phyloP scores from a whole-genome alignment of 192 early-diverging fungal species.

The Coemansia sp. region DNA sequence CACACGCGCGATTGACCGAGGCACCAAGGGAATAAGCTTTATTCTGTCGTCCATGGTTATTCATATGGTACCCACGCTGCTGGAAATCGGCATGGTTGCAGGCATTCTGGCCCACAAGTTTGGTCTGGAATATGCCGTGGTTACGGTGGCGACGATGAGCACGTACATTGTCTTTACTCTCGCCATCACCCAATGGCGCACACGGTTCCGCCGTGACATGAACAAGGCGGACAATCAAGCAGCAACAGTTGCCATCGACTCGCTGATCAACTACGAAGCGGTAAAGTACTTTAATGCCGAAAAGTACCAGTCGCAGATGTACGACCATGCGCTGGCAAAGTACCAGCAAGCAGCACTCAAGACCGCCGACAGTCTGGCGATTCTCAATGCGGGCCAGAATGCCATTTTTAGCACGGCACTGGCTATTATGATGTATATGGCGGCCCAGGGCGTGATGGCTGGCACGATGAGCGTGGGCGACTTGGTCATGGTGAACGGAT shows the following conservation, averaged over 20 bases:
- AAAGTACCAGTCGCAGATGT: slow-evolving; percentile 82
- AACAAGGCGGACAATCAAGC: slow-evolving; percentile 96
- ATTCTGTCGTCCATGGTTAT: slow-evolving; percentile 93
- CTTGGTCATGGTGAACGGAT: slow-evolving; percentile 97
- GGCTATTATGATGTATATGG: slow-evolving; percentile 95
- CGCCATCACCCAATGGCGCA: slow-evolving; percentile 85
- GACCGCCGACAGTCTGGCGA: slow-evolving; percentile 81
- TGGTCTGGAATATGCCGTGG: slow-evolving; percentile 60
- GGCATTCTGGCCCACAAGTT: slow-evolving; percentile 72
- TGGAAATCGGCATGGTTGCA: slow-evolving; percentile 96
- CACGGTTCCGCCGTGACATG: slow-evolving; percentile 82
- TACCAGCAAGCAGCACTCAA: slow-evolving; percentile 95
- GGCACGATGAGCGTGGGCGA: slow-evolving; percentile 92
- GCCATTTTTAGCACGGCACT: slow-evolving; percentile 91
- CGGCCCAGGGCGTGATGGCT: slow-evolving; percentile 77
- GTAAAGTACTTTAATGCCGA: slow-evolving; percentile 98
- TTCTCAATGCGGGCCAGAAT: slow-evolving; percentile 95
- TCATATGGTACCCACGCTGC: slow-evolving; percentile 88
- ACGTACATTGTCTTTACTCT: slow-evolving; percentile 86
- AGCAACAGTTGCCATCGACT: slow-evolving; percentile 90
- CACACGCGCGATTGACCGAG: slow-evolving; percentile 93
- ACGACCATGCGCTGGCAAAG: slow-evolving; percentile 81
- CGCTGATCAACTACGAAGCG: slow-evolving; percentile 95
- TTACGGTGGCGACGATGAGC: slow-evolving; percentile 64
- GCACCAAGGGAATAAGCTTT: slow-evolving; percentile 94